Percentiles rank a stretch among this genome's conserved stretches.
Evolutionary conservation across 164 flowering plant species (phyloP).

Genomic region (Protea cynaroides): DNA sequence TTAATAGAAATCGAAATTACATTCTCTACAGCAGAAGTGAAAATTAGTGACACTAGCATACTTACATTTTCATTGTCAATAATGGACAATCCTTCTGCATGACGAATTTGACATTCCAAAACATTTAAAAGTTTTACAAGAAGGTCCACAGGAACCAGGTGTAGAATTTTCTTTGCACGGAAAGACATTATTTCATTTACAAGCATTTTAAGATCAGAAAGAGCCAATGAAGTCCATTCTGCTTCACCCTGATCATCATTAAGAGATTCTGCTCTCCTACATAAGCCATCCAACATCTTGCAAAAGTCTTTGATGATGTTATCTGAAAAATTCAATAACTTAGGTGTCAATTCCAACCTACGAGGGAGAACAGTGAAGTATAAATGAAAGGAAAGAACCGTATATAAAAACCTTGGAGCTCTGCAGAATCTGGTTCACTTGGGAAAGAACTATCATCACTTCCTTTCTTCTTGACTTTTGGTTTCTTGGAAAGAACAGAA

Average conservation of each 20-base stretch:
- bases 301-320: slow-evolving; percentile 45
- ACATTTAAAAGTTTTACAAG: slow-evolving; percentile 62
- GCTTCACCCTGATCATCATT: slow-evolving; percentile 71
- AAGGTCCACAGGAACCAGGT: slow-evolving; percentile 72
- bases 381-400: not conserved
- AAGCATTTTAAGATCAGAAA: slow-evolving; percentile 54
- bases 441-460: slow-evolving; percentile 25
- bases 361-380: not conserved
- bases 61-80: slow-evolving; percentile 80
- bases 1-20: not conserved
- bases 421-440: slow-evolving; percentile 36
- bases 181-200: slow-evolving; percentile 69
- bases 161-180: slow-evolving; percentile 60
- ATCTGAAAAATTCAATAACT: slow-evolving; percentile 32
- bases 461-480: slow-evolving; percentile 56
- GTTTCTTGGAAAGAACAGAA: slow-evolving; percentile 42
- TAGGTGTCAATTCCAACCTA: not conserved
- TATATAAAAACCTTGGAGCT: slow-evolving; percentile 55
- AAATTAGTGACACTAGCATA: slow-evolving; percentile 1
- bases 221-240: slow-evolving; percentile 57
- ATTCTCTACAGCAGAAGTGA: not conserved
- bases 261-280: slow-evolving; percentile 58
- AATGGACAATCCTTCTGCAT: slow-evolving; percentile 76
- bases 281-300: slow-evolving; percentile 72
- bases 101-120: slow-evolving; percentile 86